Evolutionary conservation across 2,329 filamentous ascomycete genomes (phyloP).

Genomic region (Stachybotrys elegans): DNA sequence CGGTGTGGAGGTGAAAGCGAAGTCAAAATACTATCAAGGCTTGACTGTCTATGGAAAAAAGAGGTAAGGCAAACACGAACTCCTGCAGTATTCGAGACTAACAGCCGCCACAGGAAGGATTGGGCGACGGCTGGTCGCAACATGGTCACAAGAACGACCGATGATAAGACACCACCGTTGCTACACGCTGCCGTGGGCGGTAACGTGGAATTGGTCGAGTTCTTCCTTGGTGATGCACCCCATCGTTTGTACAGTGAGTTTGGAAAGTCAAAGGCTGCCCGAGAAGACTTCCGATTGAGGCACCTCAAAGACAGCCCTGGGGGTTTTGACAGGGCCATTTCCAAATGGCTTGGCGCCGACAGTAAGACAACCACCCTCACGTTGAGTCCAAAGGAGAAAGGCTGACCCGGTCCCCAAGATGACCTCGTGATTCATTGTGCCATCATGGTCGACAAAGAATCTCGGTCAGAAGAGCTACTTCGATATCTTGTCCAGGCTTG

Average conservation of each 20-base stretch:
- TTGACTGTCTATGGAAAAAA: conserved; percentile 73
- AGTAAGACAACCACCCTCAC: conserved; percentile 37
- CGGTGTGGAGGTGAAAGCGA: conserved; percentile 57
- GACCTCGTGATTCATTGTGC: conserved; percentile 64
- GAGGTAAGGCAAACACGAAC: conserved; percentile 25
- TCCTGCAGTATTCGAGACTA: conserved; percentile 5
- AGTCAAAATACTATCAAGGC: conserved; percentile 71
- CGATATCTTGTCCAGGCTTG: conserved; percentile 59
- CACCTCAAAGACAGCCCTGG: conserved; percentile 54
- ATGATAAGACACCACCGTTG: conserved; percentile 50
- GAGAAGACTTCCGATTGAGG: conserved; percentile 57
- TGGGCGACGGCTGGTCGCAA: conserved; percentile 64
- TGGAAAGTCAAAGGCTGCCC: conserved; percentile 50
- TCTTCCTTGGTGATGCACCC: conserved; percentile 70
- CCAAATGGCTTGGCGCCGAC: conserved; percentile 55
- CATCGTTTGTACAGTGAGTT: conserved; percentile 65
- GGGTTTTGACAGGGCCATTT: conserved; percentile 59
- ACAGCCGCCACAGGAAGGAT: conserved; percentile 40
- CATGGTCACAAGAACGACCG: conserved; percentile 31
- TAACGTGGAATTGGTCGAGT: conserved; percentile 66
- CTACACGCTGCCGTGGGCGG: conserved; percentile 52
- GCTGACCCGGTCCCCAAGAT: conserved; percentile 33
- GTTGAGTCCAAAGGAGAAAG: neutral
- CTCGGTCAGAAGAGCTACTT: conserved; percentile 49
- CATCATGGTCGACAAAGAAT: conserved; percentile 38